A percentile compares a stretch with the other conserved stretches of the same genome.
These are phyloP conservation scores for Komagataella ulmi DNA, from an alignment of 805 yeast species.

Conservation along the genomic window DNA sequence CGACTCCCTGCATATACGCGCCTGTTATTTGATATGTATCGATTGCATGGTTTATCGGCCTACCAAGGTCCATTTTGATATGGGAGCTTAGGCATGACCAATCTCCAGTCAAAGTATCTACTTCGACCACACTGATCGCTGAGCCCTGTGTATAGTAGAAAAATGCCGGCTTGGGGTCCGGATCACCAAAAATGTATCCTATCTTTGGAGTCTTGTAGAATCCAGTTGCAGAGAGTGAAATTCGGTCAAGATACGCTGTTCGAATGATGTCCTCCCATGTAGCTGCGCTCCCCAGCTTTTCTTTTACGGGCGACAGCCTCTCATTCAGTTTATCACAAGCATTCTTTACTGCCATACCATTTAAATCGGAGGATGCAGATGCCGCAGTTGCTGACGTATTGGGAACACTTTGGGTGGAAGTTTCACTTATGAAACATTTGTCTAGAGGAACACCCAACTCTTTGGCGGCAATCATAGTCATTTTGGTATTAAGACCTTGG, in stretches of 20 bases:
- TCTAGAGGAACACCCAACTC: slow-evolving; percentile 27
- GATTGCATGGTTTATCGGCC: slow-evolving; percentile 33
- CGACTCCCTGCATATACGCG: slow-evolving; percentile 36
- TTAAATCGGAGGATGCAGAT: slow-evolving; percentile 32
- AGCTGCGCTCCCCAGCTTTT: slow-evolving; percentile 20
- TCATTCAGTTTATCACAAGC: slow-evolving; percentile 31
- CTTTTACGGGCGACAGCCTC: slow-evolving; percentile 24
- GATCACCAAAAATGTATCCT: slow-evolving; percentile 26
- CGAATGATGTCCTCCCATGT: slow-evolving; percentile 25
- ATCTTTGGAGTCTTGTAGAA: slow-evolving; percentile 36
- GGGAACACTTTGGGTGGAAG: slow-evolving; percentile 32
- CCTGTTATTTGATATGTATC: slow-evolving; percentile 40
- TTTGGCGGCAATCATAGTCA: slow-evolving; percentile 32
- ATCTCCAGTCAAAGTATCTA: slow-evolving; percentile 33
- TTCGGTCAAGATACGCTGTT: slow-evolving; percentile 29
- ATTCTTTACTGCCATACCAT: slow-evolving; percentile 33
- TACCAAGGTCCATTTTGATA: slow-evolving; percentile 34
- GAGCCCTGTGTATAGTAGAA: slow-evolving; percentile 33
- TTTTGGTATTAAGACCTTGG: slow-evolving; percentile 33
- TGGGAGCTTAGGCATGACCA: slow-evolving; percentile 28
- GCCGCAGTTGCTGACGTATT: slow-evolving; percentile 37
- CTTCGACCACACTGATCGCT: slow-evolving; percentile 27
- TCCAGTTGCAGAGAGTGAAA: slow-evolving; percentile 33
- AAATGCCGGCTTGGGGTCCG: slow-evolving; percentile 30
- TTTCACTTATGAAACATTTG: slow-evolving; percentile 27